Evolutionary conservation across 225 moss, liverwort and hornwort species (phyloP).

Genomic region (Bryum argenteum): DNA sequence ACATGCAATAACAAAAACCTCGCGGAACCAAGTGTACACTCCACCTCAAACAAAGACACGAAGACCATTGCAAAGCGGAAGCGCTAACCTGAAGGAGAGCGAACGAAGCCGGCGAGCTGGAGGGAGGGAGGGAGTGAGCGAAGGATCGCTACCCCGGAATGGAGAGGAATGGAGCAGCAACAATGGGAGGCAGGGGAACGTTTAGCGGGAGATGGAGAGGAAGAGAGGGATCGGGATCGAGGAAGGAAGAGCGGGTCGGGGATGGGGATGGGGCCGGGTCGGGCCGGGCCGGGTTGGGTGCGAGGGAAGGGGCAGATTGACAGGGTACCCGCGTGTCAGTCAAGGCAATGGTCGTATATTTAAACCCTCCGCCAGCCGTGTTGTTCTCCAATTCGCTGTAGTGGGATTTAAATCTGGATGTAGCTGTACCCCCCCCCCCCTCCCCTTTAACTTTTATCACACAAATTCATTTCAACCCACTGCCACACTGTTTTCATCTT

Average conservation of each 20-base stretch:
- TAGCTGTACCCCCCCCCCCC: no score
- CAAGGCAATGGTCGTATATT: neutral
- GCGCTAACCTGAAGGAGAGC: neutral
- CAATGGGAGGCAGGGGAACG: conserved; percentile 7
- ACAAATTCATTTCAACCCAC: no score
- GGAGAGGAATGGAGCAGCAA: neutral
- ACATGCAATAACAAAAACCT: neutral
- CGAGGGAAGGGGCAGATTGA: neutral
- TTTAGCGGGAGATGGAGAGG: neutral
- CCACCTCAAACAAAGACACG: neutral
- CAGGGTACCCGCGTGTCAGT: conserved; percentile 10
- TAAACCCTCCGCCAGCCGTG: neutral
- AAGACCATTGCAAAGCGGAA: neutral
- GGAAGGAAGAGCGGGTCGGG: neutral
- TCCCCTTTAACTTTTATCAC: no score
- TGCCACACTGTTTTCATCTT: no score
- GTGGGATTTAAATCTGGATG: no score
- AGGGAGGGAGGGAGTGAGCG: no score
- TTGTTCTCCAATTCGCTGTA: neutral
- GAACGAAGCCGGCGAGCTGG: neutral
- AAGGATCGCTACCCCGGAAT: neutral
- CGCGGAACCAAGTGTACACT: neutral
- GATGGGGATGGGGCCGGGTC: conserved; percentile 14
- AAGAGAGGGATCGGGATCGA: conserved; percentile 1
- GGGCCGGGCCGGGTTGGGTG: conserved; percentile 4